Evolutionary conservation across 164 flowering plant species (phyloP).

Genomic region (Macadamia tetraphylla): DNA sequence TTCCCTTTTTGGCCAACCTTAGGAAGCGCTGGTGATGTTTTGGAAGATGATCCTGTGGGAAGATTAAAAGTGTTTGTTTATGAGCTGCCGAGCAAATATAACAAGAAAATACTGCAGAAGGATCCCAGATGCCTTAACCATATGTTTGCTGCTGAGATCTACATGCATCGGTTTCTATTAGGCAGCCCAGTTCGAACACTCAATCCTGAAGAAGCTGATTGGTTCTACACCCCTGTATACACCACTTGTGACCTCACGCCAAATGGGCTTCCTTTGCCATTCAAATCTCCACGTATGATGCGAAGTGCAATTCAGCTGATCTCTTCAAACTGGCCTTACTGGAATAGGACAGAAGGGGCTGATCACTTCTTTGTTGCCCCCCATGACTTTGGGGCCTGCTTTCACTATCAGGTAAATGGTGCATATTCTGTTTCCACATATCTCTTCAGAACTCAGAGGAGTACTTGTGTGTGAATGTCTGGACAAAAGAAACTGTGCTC

Average conservation of each 20-base stretch:
- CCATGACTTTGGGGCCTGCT: constrained; percentile 95
- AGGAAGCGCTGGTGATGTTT: constrained; percentile 99
- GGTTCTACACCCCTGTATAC: constrained; percentile 96
- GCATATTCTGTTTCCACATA: background rate
- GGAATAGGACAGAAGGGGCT: constrained; percentile 94
- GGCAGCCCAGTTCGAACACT: constrained; percentile 89
- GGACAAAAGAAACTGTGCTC: no score
- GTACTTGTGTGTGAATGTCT: no score
- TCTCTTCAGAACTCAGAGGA: background rate
- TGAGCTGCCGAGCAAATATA: constrained; percentile 96
- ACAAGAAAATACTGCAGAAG: constrained; percentile 82
- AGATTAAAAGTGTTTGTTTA: constrained; percentile 93
- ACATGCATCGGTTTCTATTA: constrained; percentile 87
- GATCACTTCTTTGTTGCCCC: constrained; percentile 92
- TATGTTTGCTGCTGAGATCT: constrained; percentile 98
- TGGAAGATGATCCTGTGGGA: constrained; percentile 97
- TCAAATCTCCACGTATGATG: constrained; percentile 97
- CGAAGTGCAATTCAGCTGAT: constrained; percentile 94
- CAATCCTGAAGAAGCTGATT: constrained; percentile 94
- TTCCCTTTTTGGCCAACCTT: constrained; percentile 16
- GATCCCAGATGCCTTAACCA: constrained; percentile 90
- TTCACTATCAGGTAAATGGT: constrained; percentile 78
- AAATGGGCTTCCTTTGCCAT: constrained; percentile 90
- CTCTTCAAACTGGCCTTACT: constrained; percentile 91
- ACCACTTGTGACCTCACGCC: constrained; percentile 91